A percentile compares a stretch with the other conserved stretches of the same genome.
Conservation (phyloP, 805 yeast species). For the Clavispora asparagi region DNA sequence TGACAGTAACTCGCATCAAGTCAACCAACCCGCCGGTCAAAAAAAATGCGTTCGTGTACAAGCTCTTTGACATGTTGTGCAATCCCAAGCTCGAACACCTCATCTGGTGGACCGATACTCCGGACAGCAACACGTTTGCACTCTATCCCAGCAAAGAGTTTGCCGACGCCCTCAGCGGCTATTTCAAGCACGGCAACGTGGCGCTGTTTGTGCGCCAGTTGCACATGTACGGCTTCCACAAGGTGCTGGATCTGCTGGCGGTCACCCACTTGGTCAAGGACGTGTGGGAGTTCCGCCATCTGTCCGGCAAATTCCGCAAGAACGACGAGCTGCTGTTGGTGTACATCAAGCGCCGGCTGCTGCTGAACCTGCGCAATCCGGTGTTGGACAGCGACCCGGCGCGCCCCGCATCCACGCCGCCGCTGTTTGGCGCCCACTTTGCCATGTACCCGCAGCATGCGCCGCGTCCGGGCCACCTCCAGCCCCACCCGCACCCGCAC, state of each 20-base stretch:
- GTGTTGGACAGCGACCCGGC: slow-evolving; percentile 2
- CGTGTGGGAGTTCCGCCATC: slow-evolving; percentile 55
- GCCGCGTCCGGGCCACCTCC: neutral
- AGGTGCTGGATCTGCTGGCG: slow-evolving; percentile 45
- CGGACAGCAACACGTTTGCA: slow-evolving; percentile 52
- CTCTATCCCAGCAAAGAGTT: slow-evolving; percentile 61
- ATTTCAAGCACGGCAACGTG: slow-evolving; percentile 91
- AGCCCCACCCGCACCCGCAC: no score
- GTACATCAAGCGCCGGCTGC: slow-evolving; percentile 45
- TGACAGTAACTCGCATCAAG: slow-evolving; percentile 7
- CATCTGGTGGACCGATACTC: slow-evolving; percentile 42
- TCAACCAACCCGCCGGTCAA: slow-evolving; percentile 29
- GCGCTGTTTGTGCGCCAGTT: slow-evolving; percentile 90
- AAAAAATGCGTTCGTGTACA: slow-evolving; percentile 56
- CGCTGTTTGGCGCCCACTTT: neutral
- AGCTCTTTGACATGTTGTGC: slow-evolving; percentile 35
- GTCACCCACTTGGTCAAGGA: slow-evolving; percentile 14
- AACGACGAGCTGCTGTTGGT: slow-evolving; percentile 42
- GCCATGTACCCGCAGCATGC: slow-evolving; percentile 3
- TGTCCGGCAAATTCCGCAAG: slow-evolving; percentile 44
- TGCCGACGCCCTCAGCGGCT: slow-evolving; percentile 56
- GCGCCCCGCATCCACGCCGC: neutral
- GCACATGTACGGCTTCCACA: slow-evolving; percentile 96
- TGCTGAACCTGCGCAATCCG: slow-evolving; percentile 25
- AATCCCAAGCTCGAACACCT: slow-evolving; percentile 30